Conservation (phyloP, 768 basidiomycete genomes). For the Leucosporidium creatinivorum region DNA sequence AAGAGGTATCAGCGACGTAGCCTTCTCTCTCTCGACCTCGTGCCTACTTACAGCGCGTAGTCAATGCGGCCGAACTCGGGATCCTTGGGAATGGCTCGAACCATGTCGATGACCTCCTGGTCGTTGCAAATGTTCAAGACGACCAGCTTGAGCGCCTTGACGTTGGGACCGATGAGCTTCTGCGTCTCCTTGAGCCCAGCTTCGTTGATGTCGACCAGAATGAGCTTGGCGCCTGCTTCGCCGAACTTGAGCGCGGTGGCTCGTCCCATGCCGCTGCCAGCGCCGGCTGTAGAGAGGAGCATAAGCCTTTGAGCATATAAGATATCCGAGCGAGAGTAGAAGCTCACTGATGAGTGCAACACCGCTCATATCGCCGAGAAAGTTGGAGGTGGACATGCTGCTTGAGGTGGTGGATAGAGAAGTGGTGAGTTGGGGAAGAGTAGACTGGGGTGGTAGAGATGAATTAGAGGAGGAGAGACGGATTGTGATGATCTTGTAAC, state of each 20-base stretch:
- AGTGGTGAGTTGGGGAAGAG: not conserved
- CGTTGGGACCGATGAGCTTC: not conserved
- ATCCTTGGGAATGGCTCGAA: constrained; percentile 3
- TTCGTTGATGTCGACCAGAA: constrained; percentile 16
- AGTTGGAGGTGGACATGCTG: not conserved
- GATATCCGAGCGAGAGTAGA: not conserved
- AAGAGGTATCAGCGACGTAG: not conserved
- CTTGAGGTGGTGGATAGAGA: not conserved
- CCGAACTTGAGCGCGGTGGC: not conserved
- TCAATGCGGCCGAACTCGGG: constrained; percentile 4
- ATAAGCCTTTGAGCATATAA: not conserved
- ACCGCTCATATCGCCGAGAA: not conserved
- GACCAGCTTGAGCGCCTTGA: not conserved
- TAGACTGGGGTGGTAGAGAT: not conserved
- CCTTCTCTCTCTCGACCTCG: not conserved
- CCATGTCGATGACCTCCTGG: constrained; percentile 5
- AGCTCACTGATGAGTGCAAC: not conserved
- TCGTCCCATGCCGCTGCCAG: constrained; percentile 7
- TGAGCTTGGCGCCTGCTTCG: constrained; percentile 5
- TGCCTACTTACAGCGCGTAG: not conserved
- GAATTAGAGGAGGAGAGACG: not conserved
- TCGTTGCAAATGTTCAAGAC: not conserved
- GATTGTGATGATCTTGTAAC: too few species aligned
- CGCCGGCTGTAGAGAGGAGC: constrained; percentile 1
- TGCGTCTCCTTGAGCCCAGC: not conserved